Base-by-base conservation (phyloP, 202 grass and related monocot species). In the Alloteropsis angusta region DNA sequence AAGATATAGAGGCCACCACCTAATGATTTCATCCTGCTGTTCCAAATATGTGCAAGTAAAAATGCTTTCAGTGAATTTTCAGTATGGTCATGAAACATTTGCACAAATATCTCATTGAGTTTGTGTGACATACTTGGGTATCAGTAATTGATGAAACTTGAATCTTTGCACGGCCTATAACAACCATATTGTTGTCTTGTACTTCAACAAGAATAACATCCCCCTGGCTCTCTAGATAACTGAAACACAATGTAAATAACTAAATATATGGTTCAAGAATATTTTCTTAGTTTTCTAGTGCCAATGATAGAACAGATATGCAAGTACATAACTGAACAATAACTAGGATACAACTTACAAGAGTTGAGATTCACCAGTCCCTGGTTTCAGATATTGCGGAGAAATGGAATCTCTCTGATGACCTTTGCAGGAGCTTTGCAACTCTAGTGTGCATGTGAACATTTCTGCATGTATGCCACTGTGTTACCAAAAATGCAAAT, bases 351-450 rank as follows among this genome's bases (percentile, higher is more conserved):
- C 42, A 62, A 92, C 95, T 90, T 98, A 98, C 95, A 94, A 94
- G 36, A 85, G 77, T 74, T 97, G 95, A 69, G 89, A 88, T 87
- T 94, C 95, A 82, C 95, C 95, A 38, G 81, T 90, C 66, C 95
- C 95, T 47, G 89, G 89, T 75, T 88, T 90, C 76, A 97, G 83
- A 83, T 93, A 92, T 72, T 80, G 86, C 2, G 75, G 66, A 76
- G 85, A 94, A 80, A 84, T 84, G 57, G 89, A 84, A 84, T 94
- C 89, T 76, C 71, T 80, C 19, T 86, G 57, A 25, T 85, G 65
- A 79, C 69, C 84, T 75, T 84, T 85, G 69, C 77, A 61, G 35
- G 85, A 88, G 71, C 89, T 97, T 86, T 97, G 88, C 56, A 97
- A 72, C 73, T 94, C 84, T 77, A 97, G 55, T 5, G 83, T 83